Percentiles rank a stretch among this genome's conserved stretches.
phyloP scores from a whole-genome alignment of 306 rosid species.

The Fragaria vesca region DNA sequence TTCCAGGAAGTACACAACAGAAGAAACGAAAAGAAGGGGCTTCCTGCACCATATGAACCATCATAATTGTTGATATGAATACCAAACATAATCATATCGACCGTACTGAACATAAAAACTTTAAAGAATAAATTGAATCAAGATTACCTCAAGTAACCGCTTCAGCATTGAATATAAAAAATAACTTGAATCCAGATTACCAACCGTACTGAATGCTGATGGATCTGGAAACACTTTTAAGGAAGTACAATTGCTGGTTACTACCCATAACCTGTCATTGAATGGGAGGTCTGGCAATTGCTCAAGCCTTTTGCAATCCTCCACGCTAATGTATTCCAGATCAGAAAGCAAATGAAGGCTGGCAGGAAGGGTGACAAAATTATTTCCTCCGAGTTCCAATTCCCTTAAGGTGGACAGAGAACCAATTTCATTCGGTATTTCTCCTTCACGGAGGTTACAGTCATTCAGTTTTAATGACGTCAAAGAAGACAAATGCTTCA shows the following conservation, averaged over 20 bases:
- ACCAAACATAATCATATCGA: no score
- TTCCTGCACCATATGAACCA: neutral
- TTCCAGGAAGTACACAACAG: slow-evolving; percentile 3
- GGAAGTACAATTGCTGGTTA: neutral
- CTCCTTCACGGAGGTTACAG: slow-evolving; percentile 14
- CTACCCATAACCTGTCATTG: neutral
- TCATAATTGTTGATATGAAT: no score
- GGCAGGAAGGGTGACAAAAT: slow-evolving; percentile 10
- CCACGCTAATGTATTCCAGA: neutral
- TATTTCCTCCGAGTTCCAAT: slow-evolving; percentile 13
- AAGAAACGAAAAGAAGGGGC: rapidly evolving
- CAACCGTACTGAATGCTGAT: neutral
- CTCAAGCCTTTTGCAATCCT: slow-evolving; percentile 12
- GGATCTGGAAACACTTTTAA: neutral
- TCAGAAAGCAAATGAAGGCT: slow-evolving; percentile 18
- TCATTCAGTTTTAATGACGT: neutral
- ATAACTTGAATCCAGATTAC: neutral
- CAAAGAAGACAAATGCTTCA: slow-evolving; percentile 12
- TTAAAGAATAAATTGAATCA: no score
- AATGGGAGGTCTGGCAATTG: slow-evolving; percentile 19
- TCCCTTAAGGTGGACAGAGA: neutral
- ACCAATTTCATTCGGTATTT: slow-evolving; percentile 10
- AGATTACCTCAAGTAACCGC: neutral
- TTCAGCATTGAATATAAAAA: neutral
- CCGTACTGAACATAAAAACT: neutral